These are phyloP conservation scores for Mallotus japonicus DNA, from an alignment of 441 rosid species.

Conservation along the genomic window DNA sequence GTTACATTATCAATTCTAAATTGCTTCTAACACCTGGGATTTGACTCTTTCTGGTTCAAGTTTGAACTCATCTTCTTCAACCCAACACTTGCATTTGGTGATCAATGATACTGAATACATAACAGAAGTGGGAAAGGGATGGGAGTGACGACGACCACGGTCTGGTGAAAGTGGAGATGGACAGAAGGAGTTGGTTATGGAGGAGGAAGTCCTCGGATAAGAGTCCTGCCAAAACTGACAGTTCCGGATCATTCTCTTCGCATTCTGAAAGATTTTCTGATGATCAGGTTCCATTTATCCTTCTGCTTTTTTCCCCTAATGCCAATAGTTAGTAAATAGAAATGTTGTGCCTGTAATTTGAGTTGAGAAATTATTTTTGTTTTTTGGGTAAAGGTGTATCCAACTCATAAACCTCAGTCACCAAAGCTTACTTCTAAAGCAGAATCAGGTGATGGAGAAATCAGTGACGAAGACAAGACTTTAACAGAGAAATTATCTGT, in stretches of 20 bases:
- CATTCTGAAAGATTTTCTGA: slow-evolving; percentile 75
- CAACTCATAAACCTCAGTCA: slow-evolving; percentile 48
- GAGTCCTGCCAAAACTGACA: slow-evolving; percentile 75
- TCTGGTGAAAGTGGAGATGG: slow-evolving; percentile 50
- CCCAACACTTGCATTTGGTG: not conserved
- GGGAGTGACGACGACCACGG: not conserved
- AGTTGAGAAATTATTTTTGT: slow-evolving; percentile 20
- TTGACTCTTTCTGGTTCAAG: not conserved
- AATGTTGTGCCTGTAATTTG: too few species aligned
- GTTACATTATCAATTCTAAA: too few species aligned
- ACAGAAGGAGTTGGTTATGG: slow-evolving; percentile 89
- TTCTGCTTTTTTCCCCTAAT: not conserved
- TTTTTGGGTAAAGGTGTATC: slow-evolving; percentile 32
- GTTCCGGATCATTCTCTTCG: slow-evolving; percentile 72
- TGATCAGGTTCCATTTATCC: slow-evolving; percentile 50
- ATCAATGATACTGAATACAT: not conserved
- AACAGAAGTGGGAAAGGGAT: not conserved
- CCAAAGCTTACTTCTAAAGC: slow-evolving; percentile 56
- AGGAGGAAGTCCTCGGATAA: slow-evolving; percentile 62
- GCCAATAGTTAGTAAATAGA: too few species aligned
- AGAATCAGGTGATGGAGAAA: slow-evolving; percentile 48
- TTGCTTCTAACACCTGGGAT: not conserved
- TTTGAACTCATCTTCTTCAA: not conserved
- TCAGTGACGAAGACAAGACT: slow-evolving; percentile 47
- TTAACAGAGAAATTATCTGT: slow-evolving; percentile 67